These are phyloP conservation scores for Trichosanthes truncata DNA, from an alignment of 306 rosid species.

Conservation along the genomic window DNA sequence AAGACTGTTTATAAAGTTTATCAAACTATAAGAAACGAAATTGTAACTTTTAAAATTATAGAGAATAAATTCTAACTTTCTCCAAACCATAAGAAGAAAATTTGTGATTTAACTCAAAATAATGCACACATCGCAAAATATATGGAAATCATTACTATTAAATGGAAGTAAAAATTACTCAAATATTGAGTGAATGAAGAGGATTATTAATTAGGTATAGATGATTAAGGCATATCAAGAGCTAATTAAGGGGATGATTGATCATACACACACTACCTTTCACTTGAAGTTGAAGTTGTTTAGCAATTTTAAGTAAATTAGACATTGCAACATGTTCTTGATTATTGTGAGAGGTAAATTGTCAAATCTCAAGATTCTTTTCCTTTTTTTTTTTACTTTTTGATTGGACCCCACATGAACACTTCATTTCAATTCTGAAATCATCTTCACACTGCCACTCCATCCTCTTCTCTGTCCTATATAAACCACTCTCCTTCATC, in stretches of 20 bases:
- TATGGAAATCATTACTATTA: no score
- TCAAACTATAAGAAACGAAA: no score
- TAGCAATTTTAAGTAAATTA: background rate
- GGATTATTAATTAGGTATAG: slow-evolving; percentile 24
- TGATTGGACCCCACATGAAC: background rate
- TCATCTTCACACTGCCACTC: slow-evolving; percentile 23
- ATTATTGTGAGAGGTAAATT: slow-evolving; percentile 22
- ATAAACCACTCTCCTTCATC: slow-evolving; percentile 21
- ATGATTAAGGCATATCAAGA: slow-evolving; percentile 13
- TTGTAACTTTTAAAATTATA: no score
- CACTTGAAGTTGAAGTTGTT: background rate
- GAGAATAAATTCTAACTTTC: no score
- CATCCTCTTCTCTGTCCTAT: slow-evolving; percentile 21
- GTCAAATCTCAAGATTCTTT: slow-evolving; percentile 68
- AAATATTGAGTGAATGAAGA: background rate
- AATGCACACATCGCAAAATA: no score
- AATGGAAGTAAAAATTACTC: background rate
- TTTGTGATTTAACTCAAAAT: no score
- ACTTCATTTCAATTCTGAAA: background rate
- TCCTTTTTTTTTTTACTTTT: no score
- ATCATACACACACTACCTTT: background rate
- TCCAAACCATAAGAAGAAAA: no score
- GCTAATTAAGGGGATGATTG: background rate
- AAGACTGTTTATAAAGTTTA: no score
- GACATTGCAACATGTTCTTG: background rate